Conservation (phyloP, 176 grass and related monocot species). For the Thinopyrum elongatum region DNA sequence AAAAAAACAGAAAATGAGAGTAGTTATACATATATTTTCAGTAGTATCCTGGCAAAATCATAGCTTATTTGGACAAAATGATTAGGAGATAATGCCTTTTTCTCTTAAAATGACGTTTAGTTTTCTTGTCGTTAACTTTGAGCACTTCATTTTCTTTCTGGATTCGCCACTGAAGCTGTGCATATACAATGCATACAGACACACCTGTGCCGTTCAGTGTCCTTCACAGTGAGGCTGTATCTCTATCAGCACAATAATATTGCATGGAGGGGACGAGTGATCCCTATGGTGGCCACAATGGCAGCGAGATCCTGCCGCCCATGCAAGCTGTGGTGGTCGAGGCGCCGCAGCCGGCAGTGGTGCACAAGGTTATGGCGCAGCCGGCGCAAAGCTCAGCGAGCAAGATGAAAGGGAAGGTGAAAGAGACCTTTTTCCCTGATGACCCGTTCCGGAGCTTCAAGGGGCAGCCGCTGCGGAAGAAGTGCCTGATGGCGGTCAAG, state of each 20-base stretch:
- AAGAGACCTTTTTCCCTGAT: conserved; percentile 97
- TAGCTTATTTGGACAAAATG: too few relatives aligned
- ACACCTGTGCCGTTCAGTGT: not conserved
- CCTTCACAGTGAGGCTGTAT: not conserved
- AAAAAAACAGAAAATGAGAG: too few relatives aligned
- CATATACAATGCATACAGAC: not conserved
- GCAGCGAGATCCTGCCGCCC: not conserved
- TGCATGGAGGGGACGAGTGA: conserved; percentile 48
- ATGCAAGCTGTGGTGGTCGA: not conserved
- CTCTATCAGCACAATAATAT: not conserved
- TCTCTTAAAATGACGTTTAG: too few relatives aligned
- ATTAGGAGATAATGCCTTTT: too few relatives aligned
- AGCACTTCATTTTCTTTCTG: too few relatives aligned
- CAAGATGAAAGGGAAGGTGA: conserved; percentile 79
- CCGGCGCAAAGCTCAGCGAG: conserved; percentile 55
- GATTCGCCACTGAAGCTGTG: too few relatives aligned
- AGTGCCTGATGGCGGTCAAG: conserved; percentile 58
- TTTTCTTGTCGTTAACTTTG: too few relatives aligned
- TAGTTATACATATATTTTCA: too few relatives aligned
- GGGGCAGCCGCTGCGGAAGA: conserved; percentile 42
- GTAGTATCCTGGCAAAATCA: too few relatives aligned
- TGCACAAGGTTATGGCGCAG: conserved; percentile 64
- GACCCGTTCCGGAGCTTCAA: conserved; percentile 88
- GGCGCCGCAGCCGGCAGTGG: not conserved
- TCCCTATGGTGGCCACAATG: conserved; percentile 46